A percentile compares a stretch with the other conserved stretches of the same genome.
Conservation (phyloP, 495 filamentous ascomycete genomes). For the Aspergillus cavernicola region DNA sequence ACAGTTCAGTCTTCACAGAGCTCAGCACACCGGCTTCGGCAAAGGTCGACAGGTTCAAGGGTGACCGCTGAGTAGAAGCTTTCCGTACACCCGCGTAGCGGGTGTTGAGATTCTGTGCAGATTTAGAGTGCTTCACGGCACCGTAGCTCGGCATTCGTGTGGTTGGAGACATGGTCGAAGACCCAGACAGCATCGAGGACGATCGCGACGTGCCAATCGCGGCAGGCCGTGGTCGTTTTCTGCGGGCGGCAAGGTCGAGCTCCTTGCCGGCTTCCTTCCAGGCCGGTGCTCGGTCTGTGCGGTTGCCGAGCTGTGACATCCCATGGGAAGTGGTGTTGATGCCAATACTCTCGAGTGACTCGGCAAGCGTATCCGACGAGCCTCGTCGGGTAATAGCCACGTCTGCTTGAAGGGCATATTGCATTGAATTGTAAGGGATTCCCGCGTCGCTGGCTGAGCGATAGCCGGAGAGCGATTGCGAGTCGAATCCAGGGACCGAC, state of each 20-base stretch:
- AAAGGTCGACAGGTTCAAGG: conserved; percentile 49
- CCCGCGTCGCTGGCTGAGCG: conserved; percentile 24
- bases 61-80: conserved; percentile 49
- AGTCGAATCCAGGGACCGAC: conserved; percentile 18
- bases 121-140: conserved; percentile 51
- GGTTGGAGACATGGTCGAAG: conserved; percentile 42
- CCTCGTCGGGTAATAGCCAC: conserved; percentile 32
- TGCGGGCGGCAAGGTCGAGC: conserved; percentile 50
- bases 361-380: conserved; percentile 41
- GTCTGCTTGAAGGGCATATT: conserved; percentile 37
- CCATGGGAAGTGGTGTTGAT: conserved; percentile 28
- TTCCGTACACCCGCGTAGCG: conserved; percentile 52
- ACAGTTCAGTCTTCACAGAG: conserved; percentile 37
- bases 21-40: conserved; percentile 41
- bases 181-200: conserved; percentile 31
- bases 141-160: conserved; percentile 36
- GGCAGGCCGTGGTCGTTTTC: conserved; percentile 52
- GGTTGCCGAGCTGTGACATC: conserved; percentile 25
- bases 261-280: conserved; percentile 44
- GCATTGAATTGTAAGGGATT: conserved; percentile 30
- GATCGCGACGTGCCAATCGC: conserved; percentile 47
- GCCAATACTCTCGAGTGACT: conserved; percentile 39
- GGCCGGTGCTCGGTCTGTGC: conserved; percentile 20
- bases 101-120: conserved; percentile 46
- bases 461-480: conserved; percentile 22